A percentile compares a stretch with the other conserved stretches of the same genome.
Evolutionary conservation across 176 grass and related monocot species (phyloP).

Genomic region (Oryza glumipatula): DNA sequence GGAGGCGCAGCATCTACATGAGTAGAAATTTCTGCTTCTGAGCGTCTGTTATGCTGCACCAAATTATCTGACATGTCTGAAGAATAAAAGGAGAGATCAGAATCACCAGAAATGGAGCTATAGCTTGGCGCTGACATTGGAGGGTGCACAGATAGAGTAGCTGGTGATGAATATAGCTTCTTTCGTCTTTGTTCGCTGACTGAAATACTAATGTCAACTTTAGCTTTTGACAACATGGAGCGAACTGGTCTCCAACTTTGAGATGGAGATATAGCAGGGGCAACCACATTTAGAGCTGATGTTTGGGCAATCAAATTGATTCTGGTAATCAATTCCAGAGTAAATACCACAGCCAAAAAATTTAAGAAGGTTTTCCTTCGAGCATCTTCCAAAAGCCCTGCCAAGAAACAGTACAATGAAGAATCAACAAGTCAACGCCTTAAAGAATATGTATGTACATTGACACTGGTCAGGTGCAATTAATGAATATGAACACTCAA

Average conservation of each 20-base stretch:
- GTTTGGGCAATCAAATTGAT: conserved; percentile 42
- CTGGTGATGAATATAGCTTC: conserved; percentile 43
- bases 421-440: conserved; percentile 32
- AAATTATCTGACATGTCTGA: conserved; percentile 41
- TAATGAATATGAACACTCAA: not conserved
- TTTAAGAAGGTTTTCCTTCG: conserved; percentile 31
- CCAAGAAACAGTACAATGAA: conserved; percentile 35
- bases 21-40: conserved; percentile 45
- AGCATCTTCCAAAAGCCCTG: conserved; percentile 49
- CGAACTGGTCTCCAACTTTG: conserved; percentile 54
- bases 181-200: conserved; percentile 36
- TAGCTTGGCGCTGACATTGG: conserved; percentile 54
- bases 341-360: conserved; percentile 45
- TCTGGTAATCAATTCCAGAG: conserved; percentile 44
- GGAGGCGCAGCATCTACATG: conserved; percentile 52
- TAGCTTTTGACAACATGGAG: conserved; percentile 34
- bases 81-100: conserved; percentile 42
- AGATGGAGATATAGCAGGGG: conserved; percentile 52
- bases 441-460: conserved; percentile 4
- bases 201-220: conserved; percentile 45
- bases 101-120: conserved; percentile 35
- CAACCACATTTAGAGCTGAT: conserved; percentile 44
- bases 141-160: conserved; percentile 33
- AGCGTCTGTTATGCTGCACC: conserved; percentile 35
- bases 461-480: not conserved